Conservation (phyloP, 352 stramenopile genomes). For the Phytophthora quininea region DNA sequence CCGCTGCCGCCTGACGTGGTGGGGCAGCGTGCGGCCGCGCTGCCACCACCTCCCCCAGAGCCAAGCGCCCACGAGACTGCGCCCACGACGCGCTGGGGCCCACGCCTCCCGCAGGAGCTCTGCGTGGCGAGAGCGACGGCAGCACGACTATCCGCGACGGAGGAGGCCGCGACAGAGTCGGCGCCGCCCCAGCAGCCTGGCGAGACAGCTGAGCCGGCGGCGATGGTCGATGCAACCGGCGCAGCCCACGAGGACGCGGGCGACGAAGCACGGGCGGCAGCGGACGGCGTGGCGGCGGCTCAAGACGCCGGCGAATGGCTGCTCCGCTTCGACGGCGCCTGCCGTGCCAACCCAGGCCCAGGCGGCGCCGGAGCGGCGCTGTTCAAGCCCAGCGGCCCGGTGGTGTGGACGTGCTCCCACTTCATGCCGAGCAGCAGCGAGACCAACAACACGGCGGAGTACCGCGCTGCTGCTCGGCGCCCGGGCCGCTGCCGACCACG, state of each 20-base stretch:
- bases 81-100: too few species aligned
- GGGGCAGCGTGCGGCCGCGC: too few species aligned
- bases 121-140: too few species aligned
- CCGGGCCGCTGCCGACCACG: not conserved
- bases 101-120: too few species aligned
- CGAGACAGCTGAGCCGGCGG: not conserved
- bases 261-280: not conserved
- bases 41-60: too few species aligned
- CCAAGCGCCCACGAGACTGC: too few species aligned
- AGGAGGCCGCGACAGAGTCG: too few species aligned
- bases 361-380: slow-evolving; percentile 17
- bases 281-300: not conserved
- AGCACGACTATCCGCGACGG: too few species aligned
- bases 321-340: slow-evolving; percentile 26
- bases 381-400: not conserved
- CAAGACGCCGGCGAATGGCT: not conserved
- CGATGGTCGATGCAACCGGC: not conserved
- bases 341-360: slow-evolving; percentile 15
- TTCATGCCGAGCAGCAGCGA: slow-evolving; percentile 13
- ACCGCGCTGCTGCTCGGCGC: slow-evolving; percentile 14
- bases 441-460: slow-evolving; percentile 29
- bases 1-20: too few species aligned
- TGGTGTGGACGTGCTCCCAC: slow-evolving; percentile 17
- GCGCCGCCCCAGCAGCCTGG: too few species aligned
- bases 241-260: not conserved